These are phyloP conservation scores for Nicotiana noctiflora DNA, from an alignment of 257 asterid genomes.

Conservation along the genomic window DNA sequence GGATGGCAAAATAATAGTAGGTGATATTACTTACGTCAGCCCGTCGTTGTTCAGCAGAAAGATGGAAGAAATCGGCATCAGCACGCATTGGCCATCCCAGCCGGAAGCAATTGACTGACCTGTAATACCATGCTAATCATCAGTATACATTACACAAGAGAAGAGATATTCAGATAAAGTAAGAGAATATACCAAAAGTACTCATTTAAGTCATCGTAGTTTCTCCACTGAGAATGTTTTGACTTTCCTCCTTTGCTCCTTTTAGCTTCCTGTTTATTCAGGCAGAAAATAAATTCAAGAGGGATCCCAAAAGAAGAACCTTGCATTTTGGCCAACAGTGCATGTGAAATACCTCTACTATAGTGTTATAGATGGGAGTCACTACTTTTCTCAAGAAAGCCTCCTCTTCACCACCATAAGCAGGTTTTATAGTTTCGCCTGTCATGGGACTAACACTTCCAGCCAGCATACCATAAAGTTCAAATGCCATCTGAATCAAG, in stretches of 20 bases:
- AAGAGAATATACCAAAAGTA: conserved; percentile 64
- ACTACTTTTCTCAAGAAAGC: conserved; percentile 82
- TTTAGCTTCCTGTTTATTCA: conserved; percentile 66
- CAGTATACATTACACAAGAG: conserved; percentile 15
- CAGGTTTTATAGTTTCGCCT: conserved; percentile 90
- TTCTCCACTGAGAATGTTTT: conserved; percentile 91
- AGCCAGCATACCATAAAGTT: conserved; percentile 85
- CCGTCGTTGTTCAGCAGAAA: conserved; percentile 36
- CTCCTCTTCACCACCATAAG: conserved; percentile 91
- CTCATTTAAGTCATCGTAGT: conserved; percentile 91
- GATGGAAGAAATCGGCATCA: conserved; percentile 87
- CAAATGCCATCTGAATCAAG: conserved; percentile 77
- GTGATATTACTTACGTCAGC: conserved; percentile 36
- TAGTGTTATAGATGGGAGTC: conserved; percentile 72
- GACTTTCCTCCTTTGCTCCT: conserved; percentile 59
- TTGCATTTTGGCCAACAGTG: background rate
- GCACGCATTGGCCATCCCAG: conserved; percentile 99
- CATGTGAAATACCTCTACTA: conserved; percentile 46
- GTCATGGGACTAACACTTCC: conserved; percentile 95
- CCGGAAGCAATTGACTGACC: conserved; percentile 86
- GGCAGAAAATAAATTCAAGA: background rate
- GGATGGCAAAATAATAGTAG: background rate
- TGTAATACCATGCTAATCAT: conserved; percentile 28
- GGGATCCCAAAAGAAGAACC: conserved; percentile 1
- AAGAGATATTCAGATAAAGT: background rate